A percentile compares a stretch with the other conserved stretches of the same genome.
Conservation (phyloP, 2,329 filamentous ascomycete species). For the Colletotrichum siamense region DNA sequence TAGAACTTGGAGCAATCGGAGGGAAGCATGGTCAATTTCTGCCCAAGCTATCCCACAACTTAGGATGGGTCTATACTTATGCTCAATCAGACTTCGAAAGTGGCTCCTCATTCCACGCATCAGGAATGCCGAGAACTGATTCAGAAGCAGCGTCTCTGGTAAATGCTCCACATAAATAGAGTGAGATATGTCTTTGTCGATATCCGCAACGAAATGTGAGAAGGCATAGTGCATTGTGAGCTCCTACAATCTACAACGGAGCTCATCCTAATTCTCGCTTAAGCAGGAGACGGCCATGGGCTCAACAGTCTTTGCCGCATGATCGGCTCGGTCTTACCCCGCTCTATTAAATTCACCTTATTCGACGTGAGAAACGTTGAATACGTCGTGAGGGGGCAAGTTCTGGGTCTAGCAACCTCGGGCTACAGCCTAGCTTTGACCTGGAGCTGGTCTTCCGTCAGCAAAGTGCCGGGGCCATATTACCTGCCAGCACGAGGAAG, state of each 20-base stretch:
- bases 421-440: neutral
- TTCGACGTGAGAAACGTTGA: neutral
- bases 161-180: neutral
- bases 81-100: neutral
- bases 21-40: neutral
- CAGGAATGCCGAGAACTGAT: neutral
- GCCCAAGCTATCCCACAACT: neutral
- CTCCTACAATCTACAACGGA: neutral
- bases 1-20: neutral
- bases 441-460: neutral
- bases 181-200: neutral
- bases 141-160: neutral
- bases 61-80: neutral
- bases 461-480: neutral
- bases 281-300: neutral
- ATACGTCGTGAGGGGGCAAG: neutral
- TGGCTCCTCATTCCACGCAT: neutral
- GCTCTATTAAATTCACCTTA: neutral
- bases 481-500: neutral
- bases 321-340: neutral
- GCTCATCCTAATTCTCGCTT: neutral
- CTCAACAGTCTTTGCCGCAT: neutral
- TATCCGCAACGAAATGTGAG: neutral
- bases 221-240: rapidly evolving
- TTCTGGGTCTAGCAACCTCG: neutral